These are phyloP conservation scores for Pichia norvegensis DNA, from an alignment of 1,139 yeast genomes.

Conservation along the genomic window DNA sequence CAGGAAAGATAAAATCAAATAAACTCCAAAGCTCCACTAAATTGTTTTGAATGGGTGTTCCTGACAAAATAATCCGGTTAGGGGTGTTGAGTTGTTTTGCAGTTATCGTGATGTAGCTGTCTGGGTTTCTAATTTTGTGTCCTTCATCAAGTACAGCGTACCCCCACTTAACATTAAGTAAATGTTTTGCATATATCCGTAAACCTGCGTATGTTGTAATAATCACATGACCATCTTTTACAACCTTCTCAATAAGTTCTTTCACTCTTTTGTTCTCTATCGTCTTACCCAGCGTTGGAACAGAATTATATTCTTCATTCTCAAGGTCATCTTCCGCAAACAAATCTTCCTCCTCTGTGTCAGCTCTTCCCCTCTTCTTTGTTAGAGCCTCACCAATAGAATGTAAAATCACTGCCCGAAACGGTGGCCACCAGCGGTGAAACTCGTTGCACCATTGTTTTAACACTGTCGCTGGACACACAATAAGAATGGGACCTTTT, in stretches of 20 bases:
- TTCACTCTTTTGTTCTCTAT: constrained; percentile 37
- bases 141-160: constrained; percentile 93
- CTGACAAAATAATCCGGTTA: constrained; percentile 79
- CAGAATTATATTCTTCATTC: constrained; percentile 22
- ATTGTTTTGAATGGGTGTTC: constrained; percentile 95
- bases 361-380: constrained; percentile 21
- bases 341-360: constrained; percentile 18
- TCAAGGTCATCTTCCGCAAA: constrained; percentile 34
- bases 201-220: constrained; percentile 91
- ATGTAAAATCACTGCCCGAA: constrained; percentile 78
- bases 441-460: constrained; percentile 95
- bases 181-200: constrained; percentile 60
- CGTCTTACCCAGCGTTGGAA: constrained; percentile 22
- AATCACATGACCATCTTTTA: constrained; percentile 65
- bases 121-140: constrained; percentile 92
- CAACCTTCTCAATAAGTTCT: constrained; percentile 43
- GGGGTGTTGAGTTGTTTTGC: constrained; percentile 79
- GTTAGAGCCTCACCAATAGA: constrained; percentile 82
- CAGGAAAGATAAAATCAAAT: constrained; percentile 93
- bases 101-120: constrained; percentile 75
- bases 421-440: constrained; percentile 97
- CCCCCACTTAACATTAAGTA: constrained; percentile 76
- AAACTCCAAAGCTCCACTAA: constrained; percentile 87
- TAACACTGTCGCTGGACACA: constrained; percentile 94
- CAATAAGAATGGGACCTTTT: constrained; percentile 72